Percentiles rank a stretch among this genome's conserved stretches.
These are phyloP conservation scores for Hypoxylon sp. DNA, from an alignment of 2,329 filamentous ascomycete species.

Conservation along the genomic window DNA sequence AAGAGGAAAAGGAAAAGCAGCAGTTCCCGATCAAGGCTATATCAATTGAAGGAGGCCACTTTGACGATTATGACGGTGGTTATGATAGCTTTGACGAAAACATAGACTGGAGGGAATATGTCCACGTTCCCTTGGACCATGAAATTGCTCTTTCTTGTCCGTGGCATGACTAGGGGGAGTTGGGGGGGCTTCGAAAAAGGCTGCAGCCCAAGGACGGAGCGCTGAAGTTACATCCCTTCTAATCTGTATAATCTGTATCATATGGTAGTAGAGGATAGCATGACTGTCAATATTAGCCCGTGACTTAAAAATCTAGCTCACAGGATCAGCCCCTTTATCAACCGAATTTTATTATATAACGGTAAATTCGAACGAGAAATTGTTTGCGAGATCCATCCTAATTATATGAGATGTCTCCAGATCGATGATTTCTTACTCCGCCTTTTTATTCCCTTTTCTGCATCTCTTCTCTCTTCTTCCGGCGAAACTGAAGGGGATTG, in stretches of 20 bases:
- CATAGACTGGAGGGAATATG: constrained; percentile 6
- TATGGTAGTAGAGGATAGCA: background rate
- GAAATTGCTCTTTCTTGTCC: background rate
- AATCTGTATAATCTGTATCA: background rate
- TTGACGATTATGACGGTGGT: background rate
- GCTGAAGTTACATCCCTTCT: background rate
- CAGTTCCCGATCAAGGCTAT: background rate
- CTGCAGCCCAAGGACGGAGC: background rate
- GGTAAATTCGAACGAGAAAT: background rate
- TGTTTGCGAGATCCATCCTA: background rate
- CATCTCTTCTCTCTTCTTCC: background rate
- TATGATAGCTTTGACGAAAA: background rate
- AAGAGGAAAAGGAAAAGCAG: constrained; percentile 10
- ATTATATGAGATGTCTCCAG: background rate
- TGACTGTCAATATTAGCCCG: background rate
- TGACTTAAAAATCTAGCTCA: background rate
- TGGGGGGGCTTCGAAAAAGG: background rate
- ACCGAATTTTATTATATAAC: too few species aligned
- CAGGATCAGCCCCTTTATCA: background rate
- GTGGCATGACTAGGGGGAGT: background rate
- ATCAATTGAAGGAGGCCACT: background rate
- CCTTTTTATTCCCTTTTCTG: background rate
- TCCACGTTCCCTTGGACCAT: background rate
- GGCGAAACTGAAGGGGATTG: background rate
- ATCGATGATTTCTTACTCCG: background rate